Evolutionary conservation across 2,329 filamentous ascomycete genomes (phyloP).

Genomic region (Colletotrichum chrysophilum): DNA sequence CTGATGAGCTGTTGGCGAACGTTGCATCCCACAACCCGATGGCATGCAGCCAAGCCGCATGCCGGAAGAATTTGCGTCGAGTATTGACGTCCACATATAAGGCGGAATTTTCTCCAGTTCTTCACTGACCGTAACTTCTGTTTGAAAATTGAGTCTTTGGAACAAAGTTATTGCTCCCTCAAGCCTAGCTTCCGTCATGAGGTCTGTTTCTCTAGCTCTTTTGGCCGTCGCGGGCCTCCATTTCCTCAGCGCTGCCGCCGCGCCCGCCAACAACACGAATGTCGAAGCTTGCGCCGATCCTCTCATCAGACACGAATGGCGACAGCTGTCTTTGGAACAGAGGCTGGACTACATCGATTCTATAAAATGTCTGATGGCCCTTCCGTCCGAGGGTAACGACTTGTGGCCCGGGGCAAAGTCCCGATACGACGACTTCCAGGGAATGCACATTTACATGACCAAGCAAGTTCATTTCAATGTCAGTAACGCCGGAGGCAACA

Average conservation of each 20-base stretch:
- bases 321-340: not conserved
- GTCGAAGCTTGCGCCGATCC: not conserved
- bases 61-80: not conserved
- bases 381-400: not conserved
- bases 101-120: not conserved
- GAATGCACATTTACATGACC: conserved; percentile 28
- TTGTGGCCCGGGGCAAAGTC: conserved; percentile 21
- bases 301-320: not conserved
- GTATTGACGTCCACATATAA: accelerated
- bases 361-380: conserved; percentile 8
- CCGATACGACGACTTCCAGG: conserved; percentile 30
- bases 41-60: not conserved
- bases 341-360: conserved; percentile 8
- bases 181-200: not conserved
- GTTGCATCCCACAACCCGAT: not conserved
- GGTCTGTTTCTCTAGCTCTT: not conserved
- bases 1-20: not conserved
- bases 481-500: not conserved
- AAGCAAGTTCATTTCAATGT: conserved; percentile 24
- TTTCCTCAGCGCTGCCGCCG: accelerated
- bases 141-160: accelerated
- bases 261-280: not conserved
- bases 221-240: not conserved
- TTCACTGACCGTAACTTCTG: conserved; percentile 1
- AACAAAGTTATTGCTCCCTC: accelerated